Evolutionary conservation across 2,329 filamentous ascomycete genomes (phyloP), one percentile per base, ranked within the genome.

Genomic region (Pezicula radicicola): DNA sequence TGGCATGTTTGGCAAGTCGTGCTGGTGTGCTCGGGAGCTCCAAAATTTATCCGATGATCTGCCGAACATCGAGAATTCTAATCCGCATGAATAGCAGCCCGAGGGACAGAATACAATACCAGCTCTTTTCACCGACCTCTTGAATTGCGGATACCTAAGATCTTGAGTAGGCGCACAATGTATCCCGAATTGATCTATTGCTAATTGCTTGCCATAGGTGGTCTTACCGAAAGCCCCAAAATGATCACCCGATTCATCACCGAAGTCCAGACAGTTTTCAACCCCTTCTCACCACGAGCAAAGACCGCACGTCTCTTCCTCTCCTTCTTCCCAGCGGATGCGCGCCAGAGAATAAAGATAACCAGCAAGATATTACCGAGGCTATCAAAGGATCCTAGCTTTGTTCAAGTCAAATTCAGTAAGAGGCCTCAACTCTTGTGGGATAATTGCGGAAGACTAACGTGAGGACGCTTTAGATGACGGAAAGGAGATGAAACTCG

Each of bases 241-340:
- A 94, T 94, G 90, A 89, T 94, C 55, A 93, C 89, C 54, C 85
- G 86, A 68, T 94, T 90, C 76, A 82, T 95, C 70, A 93, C 91
- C 69, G 84, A 91, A 69, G 85, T 97, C 64, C 84, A 81, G 64
- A 87, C 91, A 59, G 84, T 84, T 69, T 97, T 97, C 84, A 96
- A 96, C 73, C 93, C 94, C 37, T 97, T 97, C 81, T 88, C 85
- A 27, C 73, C 80, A 21, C 79, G 81, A 68, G 85, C 90, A 56
- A 91, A 91, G 67, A 87, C 92, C 21, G 92, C 91, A 37, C 87
- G 94, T 41, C 79, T 96, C 48, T 94, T 97, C 72, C 89, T 97
- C 60, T 87, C 89, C 30, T 80, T 88, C 58, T 83, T 99, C 30
- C 91, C 93, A 9, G 83, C 91, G 40, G 84, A 87, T 64, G 91